Base-by-base conservation (phyloP, 2,329 filamentous ascomycete genomes). In the Akanthomyces lecanii region DNA sequence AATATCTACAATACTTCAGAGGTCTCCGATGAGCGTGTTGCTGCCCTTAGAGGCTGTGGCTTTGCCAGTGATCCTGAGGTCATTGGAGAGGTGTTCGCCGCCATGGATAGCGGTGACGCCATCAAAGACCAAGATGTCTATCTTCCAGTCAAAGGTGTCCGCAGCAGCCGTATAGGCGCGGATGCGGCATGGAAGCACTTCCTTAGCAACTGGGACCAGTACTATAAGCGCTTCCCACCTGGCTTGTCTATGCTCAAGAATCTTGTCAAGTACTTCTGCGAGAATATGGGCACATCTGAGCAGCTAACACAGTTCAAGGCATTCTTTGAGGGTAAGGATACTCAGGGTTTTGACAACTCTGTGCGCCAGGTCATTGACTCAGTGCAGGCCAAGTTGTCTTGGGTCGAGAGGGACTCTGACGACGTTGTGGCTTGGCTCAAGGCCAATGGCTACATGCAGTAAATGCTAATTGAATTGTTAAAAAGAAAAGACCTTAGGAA, bases 81-180 rank as follows among this genome's bases (percentile, higher is more conserved):
- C 53, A 94, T 97, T 74, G 80, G 95, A 79, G 86, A 86, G 65
- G 94, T 92, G 3, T 82, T 98, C 12, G 83, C 81, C 40, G 81
- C 97, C 66, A 83, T 92, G 38, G 82, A 92, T 63, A 86, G 86
- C 74, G 86, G 30, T 16, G 48, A 88, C 65, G 89, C 96, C 68
- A 89, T 97, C 76, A 96, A 96, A 81, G 92, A 90, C 66, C 94
- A 98, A 76, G 94, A 98, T 75, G 88, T 97, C 66, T 97, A 97
- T 78, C 86, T 97, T 73, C 94, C 94, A 1, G 84, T 95, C 48
- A 85, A 87, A 42, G 91, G 90, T 12, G 83, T 98, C 33, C 86
- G 93, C 64, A 85, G 85, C 60, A 92, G 96, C 72, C 79, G 86
- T 7, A 86, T 87, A 52, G 94, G 94, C 68, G 89, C 96, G 61